Evolutionary conservation across 2,329 filamentous ascomycete species (phyloP).

Genomic region (Fusarium nanum): DNA sequence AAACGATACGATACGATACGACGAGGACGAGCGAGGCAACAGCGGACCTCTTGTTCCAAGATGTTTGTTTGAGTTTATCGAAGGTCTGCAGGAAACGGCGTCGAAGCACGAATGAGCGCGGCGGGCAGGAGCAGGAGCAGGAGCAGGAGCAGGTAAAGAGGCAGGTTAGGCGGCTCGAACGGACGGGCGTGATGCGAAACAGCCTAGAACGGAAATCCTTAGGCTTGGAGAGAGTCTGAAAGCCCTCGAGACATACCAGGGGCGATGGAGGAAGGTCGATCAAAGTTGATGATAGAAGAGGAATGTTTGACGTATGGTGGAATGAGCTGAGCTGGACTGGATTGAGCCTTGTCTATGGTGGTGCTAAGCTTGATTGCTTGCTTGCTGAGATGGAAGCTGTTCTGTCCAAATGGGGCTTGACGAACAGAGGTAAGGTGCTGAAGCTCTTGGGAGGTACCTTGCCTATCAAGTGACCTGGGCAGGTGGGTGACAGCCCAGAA

Average conservation of each 20-base stretch:
- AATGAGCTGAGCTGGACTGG: conserved; percentile 45
- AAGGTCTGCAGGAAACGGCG: conserved; percentile 33
- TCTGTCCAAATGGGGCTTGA: conserved; percentile 38
- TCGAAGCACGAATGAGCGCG: conserved; percentile 23
- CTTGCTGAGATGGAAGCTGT: conserved; percentile 27
- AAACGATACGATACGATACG: not conserved
- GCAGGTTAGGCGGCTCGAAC: conserved; percentile 28
- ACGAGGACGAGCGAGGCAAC: conserved; percentile 20
- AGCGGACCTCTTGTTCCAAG: conserved; percentile 32
- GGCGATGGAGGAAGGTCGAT: conserved; percentile 22
- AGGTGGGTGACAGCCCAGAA: too few species aligned
- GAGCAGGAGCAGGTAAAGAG: not conserved
- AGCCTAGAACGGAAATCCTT: conserved; percentile 37
- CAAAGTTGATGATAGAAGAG: conserved; percentile 46
- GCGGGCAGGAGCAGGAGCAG: not conserved
- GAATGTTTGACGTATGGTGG: conserved; percentile 46
- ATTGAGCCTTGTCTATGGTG: conserved; percentile 28
- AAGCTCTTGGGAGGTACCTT: conserved; percentile 21
- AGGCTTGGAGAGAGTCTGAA: conserved; percentile 30
- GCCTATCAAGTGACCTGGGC: conserved; percentile 34
- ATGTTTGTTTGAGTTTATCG: conserved; percentile 27
- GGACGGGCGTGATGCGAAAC: conserved; percentile 21
- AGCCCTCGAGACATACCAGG: conserved; percentile 35
- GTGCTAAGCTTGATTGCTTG: conserved; percentile 33
- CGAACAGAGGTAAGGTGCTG: conserved; percentile 24